phyloP scores from a whole-genome alignment of 2,329 filamentous ascomycete genomes.

The Rhynchosporium agropyri region DNA sequence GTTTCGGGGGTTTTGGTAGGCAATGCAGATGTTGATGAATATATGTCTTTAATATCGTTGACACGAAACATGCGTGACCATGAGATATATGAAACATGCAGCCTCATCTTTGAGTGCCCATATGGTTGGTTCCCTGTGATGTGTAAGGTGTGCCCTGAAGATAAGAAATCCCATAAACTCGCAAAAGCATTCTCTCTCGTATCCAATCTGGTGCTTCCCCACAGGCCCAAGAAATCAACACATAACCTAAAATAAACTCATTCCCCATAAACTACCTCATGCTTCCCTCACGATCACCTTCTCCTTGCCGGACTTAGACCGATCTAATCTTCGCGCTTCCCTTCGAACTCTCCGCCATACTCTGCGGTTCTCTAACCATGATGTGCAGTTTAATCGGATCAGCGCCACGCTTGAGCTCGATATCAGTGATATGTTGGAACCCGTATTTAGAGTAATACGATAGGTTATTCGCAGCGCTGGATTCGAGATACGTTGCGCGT shows the following conservation, averaged over 20 bases:
- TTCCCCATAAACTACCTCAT: constrained; percentile 18
- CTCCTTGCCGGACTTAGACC: not conserved
- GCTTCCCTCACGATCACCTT: not conserved
- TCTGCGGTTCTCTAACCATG: constrained; percentile 75
- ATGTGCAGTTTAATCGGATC: constrained; percentile 70
- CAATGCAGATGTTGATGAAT: constrained; percentile 25
- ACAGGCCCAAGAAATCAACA: not conserved
- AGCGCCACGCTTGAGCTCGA: constrained; percentile 61
- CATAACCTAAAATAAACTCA: not conserved
- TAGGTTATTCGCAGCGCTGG: constrained; percentile 68
- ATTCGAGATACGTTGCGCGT: constrained; percentile 76
- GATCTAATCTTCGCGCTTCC: constrained; percentile 32
- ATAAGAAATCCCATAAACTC: not conserved
- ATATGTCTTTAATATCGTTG: constrained; percentile 17
- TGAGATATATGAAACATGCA: constrained; percentile 6
- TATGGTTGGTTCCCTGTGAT: no score
- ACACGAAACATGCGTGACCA: constrained; percentile 14
- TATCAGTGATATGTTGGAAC: constrained; percentile 65
- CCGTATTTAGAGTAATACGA: constrained; percentile 75
- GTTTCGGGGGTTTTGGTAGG: constrained; percentile 28
- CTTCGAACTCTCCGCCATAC: constrained; percentile 41
- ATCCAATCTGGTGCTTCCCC: constrained; percentile 11
- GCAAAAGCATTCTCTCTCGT: constrained; percentile 16
- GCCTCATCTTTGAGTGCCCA: no score
- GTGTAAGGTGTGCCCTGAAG: no score